Evolutionary conservation across 1,284 basidiomycete species (phyloP), one percentile per base, ranked within the genome.

Genomic region (Heterobasidion irregulare): DNA sequence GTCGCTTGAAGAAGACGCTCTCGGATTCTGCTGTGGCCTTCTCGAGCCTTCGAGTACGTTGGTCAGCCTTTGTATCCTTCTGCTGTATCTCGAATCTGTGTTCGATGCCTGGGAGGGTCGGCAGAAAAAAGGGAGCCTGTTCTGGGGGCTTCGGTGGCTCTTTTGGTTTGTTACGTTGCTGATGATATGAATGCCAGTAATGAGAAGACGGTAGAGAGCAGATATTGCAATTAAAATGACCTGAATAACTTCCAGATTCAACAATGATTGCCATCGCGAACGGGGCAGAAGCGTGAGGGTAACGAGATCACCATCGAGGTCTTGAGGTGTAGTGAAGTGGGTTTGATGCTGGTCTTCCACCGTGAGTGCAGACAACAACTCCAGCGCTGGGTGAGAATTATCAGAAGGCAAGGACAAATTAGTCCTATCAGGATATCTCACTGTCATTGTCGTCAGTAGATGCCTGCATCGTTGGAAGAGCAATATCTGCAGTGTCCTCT

Each of bases 161-260:
- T 70, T 90, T 95, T 8, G 97, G 95, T 76, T 96, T 97, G 70
- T 99, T 98, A 50, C 95, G 86, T 79, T 89, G 87, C 86, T 94
- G 61, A 49, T 43, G 26, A 50, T 12, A 36, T 35, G 26, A 18
- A 47, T 53, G 41, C 59, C 44, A 57, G 6, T 59, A 9, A 50
- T 41, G 53, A 34, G 43, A 36, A 12, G 16, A 54, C 34, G 0
- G 44, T 43, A 55, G 49, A 18, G 13, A 33, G 13, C 13, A 18
- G 16, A 43, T 32, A 45, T 16, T 26, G 12, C 26, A 33, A 16
- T 9, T 49, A 54, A 59, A 64, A 78, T 58, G 64, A 88, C 89
- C 71, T 93, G 90, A 64, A 99, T 98, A 41, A 94, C 86, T 63
- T 99, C 97, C 38, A 99, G 78, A 66, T 98, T 98, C 56, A 99